These are phyloP conservation scores for Boletus mariae DNA, from an alignment of 1,284 basidiomycete genomes.

Conservation along the genomic window DNA sequence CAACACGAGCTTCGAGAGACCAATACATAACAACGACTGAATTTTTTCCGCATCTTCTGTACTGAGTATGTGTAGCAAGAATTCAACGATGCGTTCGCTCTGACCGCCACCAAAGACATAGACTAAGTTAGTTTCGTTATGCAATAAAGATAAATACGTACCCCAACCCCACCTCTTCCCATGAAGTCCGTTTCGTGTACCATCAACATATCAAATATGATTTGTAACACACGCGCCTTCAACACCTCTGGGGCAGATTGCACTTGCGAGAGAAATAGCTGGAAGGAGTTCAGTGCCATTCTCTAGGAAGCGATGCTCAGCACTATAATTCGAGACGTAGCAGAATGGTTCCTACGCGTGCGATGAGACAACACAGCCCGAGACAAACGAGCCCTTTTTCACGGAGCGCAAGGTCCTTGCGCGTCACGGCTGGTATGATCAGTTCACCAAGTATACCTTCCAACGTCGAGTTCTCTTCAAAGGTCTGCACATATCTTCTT, in stretches of 20 bases:
- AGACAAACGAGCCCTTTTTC: constrained; percentile 86
- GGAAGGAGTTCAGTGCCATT: constrained; percentile 89
- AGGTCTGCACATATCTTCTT: constrained; percentile 46
- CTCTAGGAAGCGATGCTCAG: constrained; percentile 43
- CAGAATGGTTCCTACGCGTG: constrained; percentile 46
- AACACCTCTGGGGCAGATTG: constrained; percentile 75
- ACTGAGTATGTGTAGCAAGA: constrained; percentile 74
- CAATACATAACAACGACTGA: constrained; percentile 78
- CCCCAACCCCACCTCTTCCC: constrained; percentile 50
- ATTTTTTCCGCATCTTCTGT: constrained; percentile 73
- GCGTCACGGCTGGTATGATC: constrained; percentile 86
- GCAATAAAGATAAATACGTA: constrained; percentile 23
- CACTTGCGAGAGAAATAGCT: constrained; percentile 85
- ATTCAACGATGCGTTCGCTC: constrained; percentile 70
- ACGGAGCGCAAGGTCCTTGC: constrained; percentile 80
- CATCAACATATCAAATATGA: constrained; percentile 89
- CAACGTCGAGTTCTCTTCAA: constrained; percentile 92
- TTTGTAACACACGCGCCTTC: constrained; percentile 78
- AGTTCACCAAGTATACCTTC: constrained; percentile 89
- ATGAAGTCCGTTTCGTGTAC: constrained; percentile 83
- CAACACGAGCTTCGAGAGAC: constrained; percentile 88
- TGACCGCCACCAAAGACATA: constrained; percentile 29
- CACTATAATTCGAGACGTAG: background rate
- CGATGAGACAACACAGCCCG: constrained; percentile 89
- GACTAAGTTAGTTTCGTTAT: background rate